Evolutionary conservation across 2,329 filamentous ascomycete genomes (phyloP).

Genomic region (Xylaria sp.): DNA sequence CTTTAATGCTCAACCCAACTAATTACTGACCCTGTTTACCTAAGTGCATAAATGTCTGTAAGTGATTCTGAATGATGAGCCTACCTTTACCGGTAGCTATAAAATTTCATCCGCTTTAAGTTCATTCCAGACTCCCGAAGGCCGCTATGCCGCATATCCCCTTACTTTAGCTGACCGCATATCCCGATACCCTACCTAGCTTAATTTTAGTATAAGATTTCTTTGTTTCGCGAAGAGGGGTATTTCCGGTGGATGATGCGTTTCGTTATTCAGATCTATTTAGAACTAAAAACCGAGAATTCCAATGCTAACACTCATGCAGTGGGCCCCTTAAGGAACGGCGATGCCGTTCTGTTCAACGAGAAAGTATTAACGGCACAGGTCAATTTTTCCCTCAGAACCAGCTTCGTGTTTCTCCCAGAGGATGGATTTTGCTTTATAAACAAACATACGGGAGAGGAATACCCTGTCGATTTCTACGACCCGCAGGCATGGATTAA

Average conservation of each 20-base stretch:
- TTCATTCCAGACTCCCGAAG: not conserved
- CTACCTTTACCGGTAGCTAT: not conserved
- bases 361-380: constrained; percentile 90
- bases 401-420: constrained; percentile 85
- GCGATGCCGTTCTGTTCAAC: constrained; percentile 91
- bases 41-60: constrained; percentile 78
- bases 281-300: not conserved
- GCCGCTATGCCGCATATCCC: not conserved
- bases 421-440: constrained; percentile 90
- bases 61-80: constrained; percentile 7
- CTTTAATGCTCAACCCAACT: not conserved
- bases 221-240: not conserved
- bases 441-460: constrained; percentile 81
- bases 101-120: not conserved
- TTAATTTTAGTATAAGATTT: not conserved
- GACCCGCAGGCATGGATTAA: constrained; percentile 82
- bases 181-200: not conserved
- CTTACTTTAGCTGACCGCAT: not conserved
- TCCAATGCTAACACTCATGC: constrained; percentile 54
- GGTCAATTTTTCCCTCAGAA: constrained; percentile 92
- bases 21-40: constrained; percentile 15
- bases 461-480: constrained; percentile 87
- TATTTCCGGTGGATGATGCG: not conserved
- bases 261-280: not conserved
- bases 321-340: constrained; percentile 85